Evolutionary conservation across 75 land plant genomes (phyloP), one percentile per base, ranked within the genome.

Genomic region (Ceratopteris richardii): DNA sequence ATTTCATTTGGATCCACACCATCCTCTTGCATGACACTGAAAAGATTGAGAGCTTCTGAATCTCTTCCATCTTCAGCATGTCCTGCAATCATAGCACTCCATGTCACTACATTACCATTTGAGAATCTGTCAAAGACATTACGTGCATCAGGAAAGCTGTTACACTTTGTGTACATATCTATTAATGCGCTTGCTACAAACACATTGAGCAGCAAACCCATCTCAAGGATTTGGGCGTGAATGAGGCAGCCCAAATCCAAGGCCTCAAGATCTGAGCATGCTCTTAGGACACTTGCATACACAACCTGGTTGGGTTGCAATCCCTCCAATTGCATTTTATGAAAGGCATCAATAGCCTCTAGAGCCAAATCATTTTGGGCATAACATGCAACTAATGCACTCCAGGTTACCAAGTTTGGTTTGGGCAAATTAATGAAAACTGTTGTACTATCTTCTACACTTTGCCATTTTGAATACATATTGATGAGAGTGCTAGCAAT

Each of bases 131-230:
- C 39, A 67, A 85, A 85, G 29, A 76, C 37, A 44, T 58, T 69
- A 17, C 36, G 30, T 36, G 82, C 82, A 64, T 66, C 75, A 28
- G n/a, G 29, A 53, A 76, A 47, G 22, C 55, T 74, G 6, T 51
- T 47, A 50, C 78, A 73, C 50, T 80, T 81, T 25, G 70, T 62
- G 62, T 87, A 87, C 92, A 87, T 83, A 56, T 83, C 81, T 47
- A 87, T 42, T 31, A 77, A 61, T 22, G 83, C 74, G 41, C 80
- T 87, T 42, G 80, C 86, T 11, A 87, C 70, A 22, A 80, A 63
- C 7, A 39, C 41, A 81, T 83, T 80, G 9, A 29, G 31, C 23
- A 56, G 56, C 39, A 57, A 77, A 55, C 60, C 53, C 20, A 44
- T 58, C 61, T 80, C 83, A 26, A 85, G 22, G 19, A 86, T 62